phyloP scores from a whole-genome alignment of 2,329 filamentous ascomycete genomes.

The Elsinoe batatas region DNA sequence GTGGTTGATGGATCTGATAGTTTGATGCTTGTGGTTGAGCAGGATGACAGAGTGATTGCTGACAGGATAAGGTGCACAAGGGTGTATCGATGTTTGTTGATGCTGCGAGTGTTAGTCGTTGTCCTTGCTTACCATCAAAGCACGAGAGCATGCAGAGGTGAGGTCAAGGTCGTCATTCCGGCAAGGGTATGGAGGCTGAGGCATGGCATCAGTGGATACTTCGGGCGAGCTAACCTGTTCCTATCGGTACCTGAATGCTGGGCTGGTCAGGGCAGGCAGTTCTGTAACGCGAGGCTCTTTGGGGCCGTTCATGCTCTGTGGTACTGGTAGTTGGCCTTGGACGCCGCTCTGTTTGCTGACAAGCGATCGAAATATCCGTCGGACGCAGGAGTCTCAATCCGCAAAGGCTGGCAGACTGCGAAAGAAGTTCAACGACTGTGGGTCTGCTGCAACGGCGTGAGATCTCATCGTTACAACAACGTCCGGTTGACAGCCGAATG shows the following conservation, averaged over 20 bases:
- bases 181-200: slow-evolving; percentile 3
- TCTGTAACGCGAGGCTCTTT: slow-evolving; percentile 6
- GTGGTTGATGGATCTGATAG: not conserved
- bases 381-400: not conserved
- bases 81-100: not conserved
- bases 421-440: not conserved
- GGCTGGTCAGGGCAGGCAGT: not conserved
- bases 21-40: not conserved
- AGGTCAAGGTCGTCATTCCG: not conserved
- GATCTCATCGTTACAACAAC: not conserved
- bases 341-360: too few species aligned
- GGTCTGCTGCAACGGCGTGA: not conserved
- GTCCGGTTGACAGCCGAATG: not conserved
- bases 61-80: not conserved
- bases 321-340: too few species aligned
- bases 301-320: not conserved
- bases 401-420: not conserved
- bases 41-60: too few species aligned
- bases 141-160: not conserved
- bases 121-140: not conserved
- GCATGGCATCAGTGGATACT: not conserved
- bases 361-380: too few species aligned
- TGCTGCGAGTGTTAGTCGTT: not conserved
- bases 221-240: slow-evolving; percentile 8
- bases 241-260: slow-evolving; percentile 8